Evolutionary conservation across 352 stramenopile genomes (phyloP), one percentile per base, ranked within the genome.

Genomic region (Phytopythium litorale): DNA sequence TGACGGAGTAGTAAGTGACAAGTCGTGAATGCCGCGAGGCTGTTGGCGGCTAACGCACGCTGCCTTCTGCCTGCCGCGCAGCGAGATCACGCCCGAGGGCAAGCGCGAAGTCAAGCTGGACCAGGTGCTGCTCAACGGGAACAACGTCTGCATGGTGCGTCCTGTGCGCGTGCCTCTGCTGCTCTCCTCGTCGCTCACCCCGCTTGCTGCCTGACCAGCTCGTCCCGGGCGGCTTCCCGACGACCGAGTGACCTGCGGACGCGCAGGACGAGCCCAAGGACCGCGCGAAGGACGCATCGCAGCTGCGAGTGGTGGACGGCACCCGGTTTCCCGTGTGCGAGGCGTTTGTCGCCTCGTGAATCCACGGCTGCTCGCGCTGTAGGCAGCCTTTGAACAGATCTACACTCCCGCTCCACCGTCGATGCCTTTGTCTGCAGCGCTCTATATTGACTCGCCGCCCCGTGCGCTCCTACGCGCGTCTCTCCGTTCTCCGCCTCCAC

Each of bases 111-210:
- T 90, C 56, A 87, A 96, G 66, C 75, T 94, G 42, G 88, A 97
- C 65, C 88, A 99, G 76, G 98, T 99, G 66, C 86, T 99, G 43
- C 88, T 99, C 62, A 99, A 99, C 76, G 97, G 97, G 54, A 98
- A 98, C 84, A 98, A 99, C 73, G 92, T 99, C 56, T 97, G 92
- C 45, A 77, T 99, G 72, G 86, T 97, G 70, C 60, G 67, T 60
- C 64, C 2, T 57, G 92, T 81, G 77, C 15, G 40, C 40, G 19
- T 1, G 2, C 1, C 13, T 9, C 5, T 19, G 40, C 16, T 21
- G 40, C 13, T 9, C 16, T 6, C 40, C 40, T 46, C 40, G 16
- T 21, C 15, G 40, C 13, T 46, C 40, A 15, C 12, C 11, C 18
- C 23, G 40, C 40, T 46, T 21, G 19, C 40, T 19, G 16, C 35